A percentile compares a stretch with the other conserved stretches of the same genome.
These are phyloP conservation scores for Acarospora socialis DNA, from an alignment of 2,329 filamentous ascomycete species.

Conservation along the genomic window DNA sequence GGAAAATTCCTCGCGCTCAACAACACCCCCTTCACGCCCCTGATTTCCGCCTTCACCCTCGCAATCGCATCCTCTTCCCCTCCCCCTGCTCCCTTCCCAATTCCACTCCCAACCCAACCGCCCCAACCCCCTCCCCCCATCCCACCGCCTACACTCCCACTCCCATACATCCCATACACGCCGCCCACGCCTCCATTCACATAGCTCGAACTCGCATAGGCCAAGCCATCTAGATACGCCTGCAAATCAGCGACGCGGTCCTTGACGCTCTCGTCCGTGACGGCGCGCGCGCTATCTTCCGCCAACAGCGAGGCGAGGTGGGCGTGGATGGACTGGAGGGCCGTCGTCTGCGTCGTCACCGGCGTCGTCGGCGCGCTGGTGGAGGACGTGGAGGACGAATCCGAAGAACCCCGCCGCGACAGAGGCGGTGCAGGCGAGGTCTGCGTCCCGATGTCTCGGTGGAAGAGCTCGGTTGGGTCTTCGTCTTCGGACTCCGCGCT, in stretches of 20 bases:
- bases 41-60: slow-evolving; percentile 44
- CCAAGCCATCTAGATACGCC: slow-evolving; percentile 37
- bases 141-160: slow-evolving; percentile 19
- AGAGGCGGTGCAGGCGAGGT: slow-evolving; percentile 39
- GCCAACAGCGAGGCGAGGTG: slow-evolving; percentile 25
- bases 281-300: slow-evolving; percentile 14
- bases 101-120: too few species aligned
- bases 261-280: slow-evolving; percentile 17
- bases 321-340: slow-evolving; percentile 15
- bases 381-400: slow-evolving; percentile 15
- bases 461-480: slow-evolving; percentile 49
- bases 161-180: slow-evolving; percentile 22
- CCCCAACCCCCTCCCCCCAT: slow-evolving; percentile 18
- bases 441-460: slow-evolving; percentile 49
- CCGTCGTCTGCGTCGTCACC: slow-evolving; percentile 20
- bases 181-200: slow-evolving; percentile 10
- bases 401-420: slow-evolving; percentile 24
- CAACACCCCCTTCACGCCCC: slow-evolving; percentile 48
- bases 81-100: not conserved
- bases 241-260: slow-evolving; percentile 31
- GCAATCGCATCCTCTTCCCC: slow-evolving; percentile 43
- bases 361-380: slow-evolving; percentile 20
- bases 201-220: slow-evolving; percentile 24
- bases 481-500: slow-evolving; percentile 37
- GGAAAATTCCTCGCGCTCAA: slow-evolving; percentile 49